Conservation (phyloP, 176 grass and related monocot genomes). For the Microstegium vimineum region DNA sequence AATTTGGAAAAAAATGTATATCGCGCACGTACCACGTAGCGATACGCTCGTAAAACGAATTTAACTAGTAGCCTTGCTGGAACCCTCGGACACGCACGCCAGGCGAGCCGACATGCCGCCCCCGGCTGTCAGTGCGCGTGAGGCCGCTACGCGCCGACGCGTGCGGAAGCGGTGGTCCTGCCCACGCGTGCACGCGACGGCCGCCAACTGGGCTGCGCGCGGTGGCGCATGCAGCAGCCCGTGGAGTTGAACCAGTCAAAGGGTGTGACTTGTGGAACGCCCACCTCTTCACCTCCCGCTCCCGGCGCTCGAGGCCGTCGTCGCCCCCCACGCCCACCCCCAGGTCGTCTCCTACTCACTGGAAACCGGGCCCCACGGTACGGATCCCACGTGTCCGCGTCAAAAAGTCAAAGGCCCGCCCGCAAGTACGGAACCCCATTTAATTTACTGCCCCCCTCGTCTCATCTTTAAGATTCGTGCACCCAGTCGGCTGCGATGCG, state of each 20-base stretch:
- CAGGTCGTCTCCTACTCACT: background rate
- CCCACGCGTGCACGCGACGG: background rate
- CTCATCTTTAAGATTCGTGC: background rate
- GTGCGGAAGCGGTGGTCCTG: background rate
- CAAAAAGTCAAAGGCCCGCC: background rate
- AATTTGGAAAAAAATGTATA: too few relatives aligned
- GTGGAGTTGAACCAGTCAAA: slow-evolving; percentile 2
- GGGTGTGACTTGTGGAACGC: background rate
- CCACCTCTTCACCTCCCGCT: background rate
- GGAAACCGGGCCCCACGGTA: background rate
- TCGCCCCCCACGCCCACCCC: background rate
- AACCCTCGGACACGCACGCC: too few relatives aligned
- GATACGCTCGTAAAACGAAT: too few relatives aligned
- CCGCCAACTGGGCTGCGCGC: background rate
- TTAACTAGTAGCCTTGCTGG: too few relatives aligned
- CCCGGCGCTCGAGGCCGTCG: background rate
- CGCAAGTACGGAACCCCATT: background rate
- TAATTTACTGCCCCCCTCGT: background rate
- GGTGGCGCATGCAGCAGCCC: background rate
- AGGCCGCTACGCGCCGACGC: background rate
- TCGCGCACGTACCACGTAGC: too few relatives aligned
- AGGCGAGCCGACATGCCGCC: background rate
- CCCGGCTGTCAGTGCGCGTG: background rate
- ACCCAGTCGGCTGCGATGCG: too few relatives aligned
- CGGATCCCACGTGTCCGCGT: slow-evolving; percentile 1